Conservation (phyloP, 768 basidiomycete species). For the Termitomyces sp. region DNA sequence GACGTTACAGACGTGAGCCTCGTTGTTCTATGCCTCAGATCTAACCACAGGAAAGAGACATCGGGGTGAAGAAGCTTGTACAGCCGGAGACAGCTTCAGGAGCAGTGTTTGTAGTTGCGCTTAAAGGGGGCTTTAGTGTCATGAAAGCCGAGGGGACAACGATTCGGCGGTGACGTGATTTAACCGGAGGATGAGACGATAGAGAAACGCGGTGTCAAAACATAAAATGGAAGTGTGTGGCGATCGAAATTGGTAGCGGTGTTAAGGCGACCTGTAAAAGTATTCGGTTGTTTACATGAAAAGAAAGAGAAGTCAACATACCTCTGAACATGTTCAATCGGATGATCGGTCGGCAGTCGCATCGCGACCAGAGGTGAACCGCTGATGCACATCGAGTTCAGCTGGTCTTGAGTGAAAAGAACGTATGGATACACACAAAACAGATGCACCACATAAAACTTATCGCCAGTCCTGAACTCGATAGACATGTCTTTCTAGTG, state of each 20-base stretch:
- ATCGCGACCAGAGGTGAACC: constrained; percentile 52
- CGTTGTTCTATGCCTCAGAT: constrained; percentile 7
- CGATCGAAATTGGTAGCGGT: constrained; percentile 75
- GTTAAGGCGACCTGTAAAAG: constrained; percentile 48
- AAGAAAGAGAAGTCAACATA: constrained; percentile 10
- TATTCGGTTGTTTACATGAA: not conserved
- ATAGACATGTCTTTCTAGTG: too few species aligned
- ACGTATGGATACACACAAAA: constrained; percentile 41
- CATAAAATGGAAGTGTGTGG: constrained; percentile 30
- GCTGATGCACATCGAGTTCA: constrained; percentile 33
- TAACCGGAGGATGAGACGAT: constrained; percentile 49
- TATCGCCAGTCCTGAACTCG: constrained; percentile 75
- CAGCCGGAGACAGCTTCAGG: constrained; percentile 1
- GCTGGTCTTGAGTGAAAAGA: too few species aligned
- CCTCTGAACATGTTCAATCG: constrained; percentile 58
- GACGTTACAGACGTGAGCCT: too few species aligned
- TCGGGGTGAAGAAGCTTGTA: too few species aligned
- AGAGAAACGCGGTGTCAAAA: constrained; percentile 75
- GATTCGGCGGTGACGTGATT: constrained; percentile 43
- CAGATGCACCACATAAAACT: constrained; percentile 61
- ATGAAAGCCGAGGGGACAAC: constrained; percentile 30
- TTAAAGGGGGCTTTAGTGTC: too few species aligned
- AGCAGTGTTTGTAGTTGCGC: not conserved
- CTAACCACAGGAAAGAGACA: not conserved
- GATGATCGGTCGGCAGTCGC: constrained; percentile 49